phyloP scores from a whole-genome alignment of 164 flowering plant genomes.

The Cinnamomum chago region DNA sequence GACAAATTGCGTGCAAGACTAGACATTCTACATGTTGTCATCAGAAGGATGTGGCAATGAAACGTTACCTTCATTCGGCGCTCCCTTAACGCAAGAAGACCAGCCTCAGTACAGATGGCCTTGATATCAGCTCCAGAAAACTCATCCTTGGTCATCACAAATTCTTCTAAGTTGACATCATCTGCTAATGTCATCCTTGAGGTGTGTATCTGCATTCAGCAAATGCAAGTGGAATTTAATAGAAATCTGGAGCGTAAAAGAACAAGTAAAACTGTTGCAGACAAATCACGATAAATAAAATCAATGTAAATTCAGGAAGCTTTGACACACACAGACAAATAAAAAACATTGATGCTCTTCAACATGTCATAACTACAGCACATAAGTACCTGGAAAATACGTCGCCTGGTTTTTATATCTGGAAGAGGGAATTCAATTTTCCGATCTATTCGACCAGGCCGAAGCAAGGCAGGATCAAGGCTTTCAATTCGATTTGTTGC shows the following conservation, averaged over 20 bases:
- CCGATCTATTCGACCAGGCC: slow-evolving; percentile 88
- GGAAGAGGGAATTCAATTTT: slow-evolving; percentile 96
- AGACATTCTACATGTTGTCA: not conserved
- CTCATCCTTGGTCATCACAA: slow-evolving; percentile 90
- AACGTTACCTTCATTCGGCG: slow-evolving; percentile 81
- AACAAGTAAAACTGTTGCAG: not conserved
- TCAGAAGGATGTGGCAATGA: not conserved
- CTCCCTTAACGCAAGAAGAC: slow-evolving; percentile 85
- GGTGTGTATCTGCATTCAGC: slow-evolving; percentile 62
- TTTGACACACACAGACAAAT: no score
- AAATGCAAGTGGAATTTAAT: not conserved
- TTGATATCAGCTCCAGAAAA: slow-evolving; percentile 93
- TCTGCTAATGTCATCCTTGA: slow-evolving; percentile 89
- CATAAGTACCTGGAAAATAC: slow-evolving; percentile 67
- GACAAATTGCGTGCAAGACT: no score
- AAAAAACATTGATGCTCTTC: not conserved
- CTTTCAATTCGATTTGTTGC: slow-evolving; percentile 89
- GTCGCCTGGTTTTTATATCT: slow-evolving; percentile 83
- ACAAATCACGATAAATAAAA: no score
- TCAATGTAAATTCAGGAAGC: no score
- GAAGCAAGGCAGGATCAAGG: slow-evolving; percentile 91
- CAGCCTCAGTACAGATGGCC: slow-evolving; percentile 94
- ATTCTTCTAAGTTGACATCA: slow-evolving; percentile 92
- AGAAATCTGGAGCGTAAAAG: not conserved
- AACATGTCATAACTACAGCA: not conserved